phyloP scores from a whole-genome alignment of 495 filamentous ascomycete species.

The Penicillium antarcticum region DNA sequence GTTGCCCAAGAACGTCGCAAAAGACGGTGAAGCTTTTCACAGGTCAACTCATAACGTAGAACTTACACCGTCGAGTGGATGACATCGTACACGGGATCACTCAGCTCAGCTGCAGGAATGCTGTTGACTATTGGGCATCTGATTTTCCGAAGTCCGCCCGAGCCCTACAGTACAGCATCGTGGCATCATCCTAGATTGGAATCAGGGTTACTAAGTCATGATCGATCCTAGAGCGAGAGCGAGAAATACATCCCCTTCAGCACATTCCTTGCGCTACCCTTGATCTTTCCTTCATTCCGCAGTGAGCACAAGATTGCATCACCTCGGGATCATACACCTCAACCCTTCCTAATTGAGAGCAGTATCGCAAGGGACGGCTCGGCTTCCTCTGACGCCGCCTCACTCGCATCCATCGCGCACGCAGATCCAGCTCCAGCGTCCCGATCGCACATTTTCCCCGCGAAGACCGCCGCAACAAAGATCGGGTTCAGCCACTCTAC shows the following conservation, averaged over 20 bases:
- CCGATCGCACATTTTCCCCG: constrained; percentile 1
- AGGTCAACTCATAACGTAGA: constrained; percentile 6
- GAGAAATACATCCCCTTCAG: background rate
- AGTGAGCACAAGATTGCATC: constrained; percentile 5
- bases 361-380: background rate
- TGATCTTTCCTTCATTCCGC: background rate
- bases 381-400: background rate
- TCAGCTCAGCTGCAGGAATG: background rate
- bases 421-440: background rate
- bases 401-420: background rate
- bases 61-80: background rate
- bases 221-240: background rate
- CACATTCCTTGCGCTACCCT: background rate
- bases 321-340: background rate
- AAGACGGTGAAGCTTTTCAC: constrained; percentile 26
- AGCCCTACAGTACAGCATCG: background rate
- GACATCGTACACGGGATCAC: background rate
- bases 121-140: no score
- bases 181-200: background rate
- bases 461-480: constrained; percentile 1
- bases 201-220: background rate
- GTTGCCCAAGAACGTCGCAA: constrained; percentile 16
- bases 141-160: background rate
- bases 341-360: background rate
- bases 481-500: background rate